phyloP scores from a whole-genome alignment of 2,329 filamentous ascomycete genomes.

The Neonectria ditissima region DNA sequence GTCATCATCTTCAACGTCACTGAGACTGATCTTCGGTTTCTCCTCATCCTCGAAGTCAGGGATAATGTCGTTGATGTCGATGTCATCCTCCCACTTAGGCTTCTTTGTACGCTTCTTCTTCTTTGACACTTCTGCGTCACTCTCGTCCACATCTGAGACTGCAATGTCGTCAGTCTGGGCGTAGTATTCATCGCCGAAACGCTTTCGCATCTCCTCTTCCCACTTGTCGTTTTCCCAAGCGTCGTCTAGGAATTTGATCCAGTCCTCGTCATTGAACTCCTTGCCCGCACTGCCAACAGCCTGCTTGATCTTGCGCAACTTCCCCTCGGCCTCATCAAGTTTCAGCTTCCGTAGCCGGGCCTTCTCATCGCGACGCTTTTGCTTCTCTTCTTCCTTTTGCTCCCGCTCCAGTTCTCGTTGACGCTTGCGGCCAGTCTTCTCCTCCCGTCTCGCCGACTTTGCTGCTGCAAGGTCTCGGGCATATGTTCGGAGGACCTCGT shows the following conservation, averaged over 20 bases:
- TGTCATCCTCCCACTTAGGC: constrained; percentile 92
- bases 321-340: constrained; percentile 89
- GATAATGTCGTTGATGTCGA: constrained; percentile 93
- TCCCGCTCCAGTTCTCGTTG: constrained; percentile 82
- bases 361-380: constrained; percentile 81
- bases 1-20: constrained; percentile 57
- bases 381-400: constrained; percentile 82
- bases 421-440: constrained; percentile 80
- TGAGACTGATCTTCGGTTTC: constrained; percentile 66
- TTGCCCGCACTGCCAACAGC: constrained; percentile 83
- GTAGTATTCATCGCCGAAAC: constrained; percentile 94
- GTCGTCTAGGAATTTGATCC: constrained; percentile 85
- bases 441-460: constrained; percentile 87
- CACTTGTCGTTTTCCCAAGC: constrained; percentile 91
- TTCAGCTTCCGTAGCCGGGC: constrained; percentile 87
- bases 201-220: constrained; percentile 89
- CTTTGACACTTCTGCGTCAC: constrained; percentile 68
- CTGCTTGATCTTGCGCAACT: constrained; percentile 88
- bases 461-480: constrained; percentile 86
- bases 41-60: constrained; percentile 80
- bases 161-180: constrained; percentile 77
- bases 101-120: constrained; percentile 62
- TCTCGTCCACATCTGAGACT: constrained; percentile 72
- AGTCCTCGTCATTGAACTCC: constrained; percentile 78
- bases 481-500: constrained; percentile 89